Evolutionary conservation across 2,329 filamentous ascomycete genomes (phyloP).

Genomic region (Verticillium dahliae): DNA sequence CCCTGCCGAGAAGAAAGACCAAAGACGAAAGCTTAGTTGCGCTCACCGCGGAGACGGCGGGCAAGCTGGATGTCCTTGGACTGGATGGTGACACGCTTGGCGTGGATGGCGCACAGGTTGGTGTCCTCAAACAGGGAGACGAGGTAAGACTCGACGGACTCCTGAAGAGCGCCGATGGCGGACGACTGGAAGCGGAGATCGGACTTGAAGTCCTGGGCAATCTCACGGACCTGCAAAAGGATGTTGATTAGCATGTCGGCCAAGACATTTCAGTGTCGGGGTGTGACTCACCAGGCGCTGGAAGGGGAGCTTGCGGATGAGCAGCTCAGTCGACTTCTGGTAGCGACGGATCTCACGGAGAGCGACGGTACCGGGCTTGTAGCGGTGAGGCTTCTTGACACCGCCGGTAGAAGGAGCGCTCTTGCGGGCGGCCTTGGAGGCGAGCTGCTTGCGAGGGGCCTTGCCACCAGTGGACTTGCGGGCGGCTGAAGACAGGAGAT

Average conservation of each 20-base stretch:
- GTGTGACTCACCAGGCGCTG: constrained; percentile 68
- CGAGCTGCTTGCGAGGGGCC: constrained; percentile 89
- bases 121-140: constrained; percentile 98
- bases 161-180: constrained; percentile 93
- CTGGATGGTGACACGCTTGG: constrained; percentile 98
- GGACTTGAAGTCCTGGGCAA: constrained; percentile 92
- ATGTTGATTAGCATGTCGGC: constrained; percentile 5
- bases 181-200: constrained; percentile 97
- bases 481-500: constrained; percentile 24
- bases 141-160: constrained; percentile 97
- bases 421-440: constrained; percentile 98
- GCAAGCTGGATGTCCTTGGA: constrained; percentile 96
- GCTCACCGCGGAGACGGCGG: constrained; percentile 88
- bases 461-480: constrained; percentile 77
- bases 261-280: not conserved
- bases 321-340: constrained; percentile 83
- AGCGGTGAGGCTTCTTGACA: constrained; percentile 91
- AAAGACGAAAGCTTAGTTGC: constrained; percentile 55
- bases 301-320: constrained; percentile 96
- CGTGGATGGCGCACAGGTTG: constrained; percentile 97
- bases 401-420: constrained; percentile 92
- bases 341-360: constrained; percentile 90
- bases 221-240: constrained; percentile 69
- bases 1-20: constrained; percentile 19
- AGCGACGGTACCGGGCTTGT: constrained; percentile 81